Percentiles rank a stretch among this genome's conserved stretches.
These are phyloP conservation scores for Tephrocybe sp. DNA, from an alignment of 768 basidiomycete species.

Conservation along the genomic window DNA sequence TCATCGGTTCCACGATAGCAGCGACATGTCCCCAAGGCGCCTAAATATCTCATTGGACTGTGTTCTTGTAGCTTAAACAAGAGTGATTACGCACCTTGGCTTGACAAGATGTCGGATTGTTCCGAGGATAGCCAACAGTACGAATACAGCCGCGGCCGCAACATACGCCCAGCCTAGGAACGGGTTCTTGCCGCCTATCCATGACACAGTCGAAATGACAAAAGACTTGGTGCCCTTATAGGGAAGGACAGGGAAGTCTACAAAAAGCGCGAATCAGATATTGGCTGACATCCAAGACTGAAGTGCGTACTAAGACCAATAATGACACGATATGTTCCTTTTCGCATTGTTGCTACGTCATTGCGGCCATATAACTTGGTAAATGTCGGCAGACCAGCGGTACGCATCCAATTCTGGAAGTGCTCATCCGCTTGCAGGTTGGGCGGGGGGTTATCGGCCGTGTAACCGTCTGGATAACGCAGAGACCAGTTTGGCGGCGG, in stretches of 20 bases:
- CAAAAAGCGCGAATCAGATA: slow-evolving; percentile 9
- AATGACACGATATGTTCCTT: slow-evolving; percentile 73
- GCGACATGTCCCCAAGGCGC: slow-evolving; percentile 83
- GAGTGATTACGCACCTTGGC: slow-evolving; percentile 61
- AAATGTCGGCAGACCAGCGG: slow-evolving; percentile 95
- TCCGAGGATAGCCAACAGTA: slow-evolving; percentile 82
- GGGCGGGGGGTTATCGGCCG: slow-evolving; percentile 59
- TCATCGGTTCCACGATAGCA: slow-evolving; percentile 81
- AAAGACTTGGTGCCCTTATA: slow-evolving; percentile 96
- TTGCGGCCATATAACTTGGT: slow-evolving; percentile 94
- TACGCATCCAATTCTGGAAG: slow-evolving; percentile 99
- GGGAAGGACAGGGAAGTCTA: slow-evolving; percentile 89
- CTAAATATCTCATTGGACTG: slow-evolving; percentile 31
- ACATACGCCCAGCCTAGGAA: slow-evolving; percentile 99
- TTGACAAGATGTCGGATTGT: slow-evolving; percentile 91
- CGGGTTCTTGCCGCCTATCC: slow-evolving; percentile 98
- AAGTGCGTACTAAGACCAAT: slow-evolving; percentile 75
- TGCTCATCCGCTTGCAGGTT: slow-evolving; percentile 78
- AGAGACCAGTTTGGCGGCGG: slow-evolving; percentile 92
- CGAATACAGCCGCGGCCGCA: slow-evolving; percentile 82
- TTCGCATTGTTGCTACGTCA: slow-evolving; percentile 65
- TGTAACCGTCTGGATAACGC: slow-evolving; percentile 75
- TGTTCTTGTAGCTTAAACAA: background rate
- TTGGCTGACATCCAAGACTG: background rate
- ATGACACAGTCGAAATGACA: slow-evolving; percentile 95